Evolutionary conservation across 257 asterid species (phyloP), one percentile per base, ranked within the genome.

Genomic region (Anisodus tanguticus): DNA sequence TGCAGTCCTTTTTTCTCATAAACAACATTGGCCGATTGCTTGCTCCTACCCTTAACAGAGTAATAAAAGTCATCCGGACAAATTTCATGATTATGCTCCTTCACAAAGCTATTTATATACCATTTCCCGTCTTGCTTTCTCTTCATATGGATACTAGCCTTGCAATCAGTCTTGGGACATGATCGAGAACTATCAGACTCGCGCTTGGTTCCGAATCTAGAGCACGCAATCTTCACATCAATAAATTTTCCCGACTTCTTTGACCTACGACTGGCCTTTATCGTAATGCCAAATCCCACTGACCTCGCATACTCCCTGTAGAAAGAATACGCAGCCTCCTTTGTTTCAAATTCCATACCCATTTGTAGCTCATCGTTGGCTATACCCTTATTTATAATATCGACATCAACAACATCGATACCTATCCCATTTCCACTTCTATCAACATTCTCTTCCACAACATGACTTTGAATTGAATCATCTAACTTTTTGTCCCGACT

Each of bases 281-380:
- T 91, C 2, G 93, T 91, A 79, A 91, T 89, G 67, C 93, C 93
- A 86, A 91, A 89, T 81, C 92, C 93, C 57, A 91, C 62, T 11
- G 69, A 85, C 79, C 87, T 82, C 5, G 93, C 92, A 70, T 89
- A 91, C 80, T 88, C 93, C 81, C 85, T 87, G 45, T 89, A 89
- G 84, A 87, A 89, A 80, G 91, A 84, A 81, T 91, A 89, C 3
- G 93, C 90, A 1, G 84, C 88, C 86, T 91, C 93, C 86, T 91
- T 91, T 2, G 92, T 88, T 69, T 88, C 92, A 26, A 91, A 91
- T 60, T 91, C 90, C 84, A 87, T 53, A 87, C 91, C 92, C 72
- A 68, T 83, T 78, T 35, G 85, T 86, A 91, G 93, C 78, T 84
- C 58, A 35, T 17, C 49, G 55, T 66, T 78, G 7, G 15, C 76